Conservation (phyloP, 768 basidiomycete genomes). For the Lactarius psammicola region DNA sequence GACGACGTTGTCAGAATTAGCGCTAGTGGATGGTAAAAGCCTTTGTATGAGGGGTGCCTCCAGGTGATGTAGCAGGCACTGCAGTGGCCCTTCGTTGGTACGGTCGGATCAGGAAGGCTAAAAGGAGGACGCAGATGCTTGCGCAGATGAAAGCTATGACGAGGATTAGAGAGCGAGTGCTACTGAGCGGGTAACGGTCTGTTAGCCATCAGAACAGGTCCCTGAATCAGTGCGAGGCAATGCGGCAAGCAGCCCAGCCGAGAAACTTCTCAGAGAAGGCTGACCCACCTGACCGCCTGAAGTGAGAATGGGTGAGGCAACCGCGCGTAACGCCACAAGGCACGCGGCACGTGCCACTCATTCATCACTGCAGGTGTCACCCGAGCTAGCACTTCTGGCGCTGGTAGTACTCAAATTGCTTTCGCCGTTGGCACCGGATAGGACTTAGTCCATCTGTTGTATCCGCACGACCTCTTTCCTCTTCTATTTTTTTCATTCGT, state of each 20-base stretch:
- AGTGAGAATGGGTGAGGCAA: constrained; percentile 6
- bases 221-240: no score
- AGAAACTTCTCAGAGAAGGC: no score
- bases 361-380: no score
- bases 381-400: no score
- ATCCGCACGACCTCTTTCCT: neutral
- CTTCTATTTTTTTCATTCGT: neutral
- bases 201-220: constrained; percentile 13
- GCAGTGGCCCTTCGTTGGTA: constrained; percentile 44
- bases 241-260: no score
- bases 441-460: no score
- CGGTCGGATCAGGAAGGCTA: constrained; percentile 30
- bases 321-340: neutral
- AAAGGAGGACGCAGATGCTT: no score
- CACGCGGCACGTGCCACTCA: no score
- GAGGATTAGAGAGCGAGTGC: constrained; percentile 18
- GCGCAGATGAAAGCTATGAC: constrained; percentile 39
- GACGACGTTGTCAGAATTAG: constrained; percentile 67
- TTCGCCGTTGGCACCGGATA: no score
- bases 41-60: no score
- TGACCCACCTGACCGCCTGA: neutral
- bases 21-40: constrained; percentile 79
- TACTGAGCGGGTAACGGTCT: constrained; percentile 23
- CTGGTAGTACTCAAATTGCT: no score
- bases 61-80: constrained; percentile 53